phyloP scores from a whole-genome alignment of 2,329 filamentous ascomycete genomes.

The Curvularia lunata region DNA sequence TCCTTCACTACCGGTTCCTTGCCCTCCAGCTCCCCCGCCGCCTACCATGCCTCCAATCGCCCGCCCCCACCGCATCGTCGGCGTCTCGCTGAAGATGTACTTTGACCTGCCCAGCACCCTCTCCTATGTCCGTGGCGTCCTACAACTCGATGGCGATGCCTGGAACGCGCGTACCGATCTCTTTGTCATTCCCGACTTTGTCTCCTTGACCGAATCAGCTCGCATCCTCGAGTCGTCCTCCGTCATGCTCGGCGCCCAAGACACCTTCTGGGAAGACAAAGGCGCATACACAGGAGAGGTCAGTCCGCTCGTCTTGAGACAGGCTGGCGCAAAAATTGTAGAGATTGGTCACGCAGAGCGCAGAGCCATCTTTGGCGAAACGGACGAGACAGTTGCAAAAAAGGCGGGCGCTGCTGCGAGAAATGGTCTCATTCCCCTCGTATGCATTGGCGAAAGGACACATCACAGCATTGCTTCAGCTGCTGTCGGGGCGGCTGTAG shows the following conservation, averaged over 20 bases:
- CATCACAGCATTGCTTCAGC: slow-evolving; percentile 53
- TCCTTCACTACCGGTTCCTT: not conserved
- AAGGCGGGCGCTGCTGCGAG: slow-evolving; percentile 73
- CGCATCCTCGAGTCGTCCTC: slow-evolving; percentile 57
- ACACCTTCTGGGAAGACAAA: slow-evolving; percentile 71
- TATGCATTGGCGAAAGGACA: slow-evolving; percentile 79
- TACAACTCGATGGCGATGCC: slow-evolving; percentile 58
- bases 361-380: slow-evolving; percentile 73
- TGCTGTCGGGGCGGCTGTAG: slow-evolving; percentile 64
- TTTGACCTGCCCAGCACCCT: slow-evolving; percentile 70
- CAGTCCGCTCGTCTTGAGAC: slow-evolving; percentile 69
- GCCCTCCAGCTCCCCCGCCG: not conserved
- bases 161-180: slow-evolving; percentile 67
- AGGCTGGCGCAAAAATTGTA: slow-evolving; percentile 73
- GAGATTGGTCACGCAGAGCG: slow-evolving; percentile 85
- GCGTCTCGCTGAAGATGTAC: slow-evolving; percentile 81
- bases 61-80: slow-evolving; percentile 67
- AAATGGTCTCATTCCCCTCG: slow-evolving; percentile 75
- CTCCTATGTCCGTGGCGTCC: slow-evolving; percentile 54
- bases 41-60: slow-evolving; percentile 40
- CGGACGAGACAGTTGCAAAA: slow-evolving; percentile 68
- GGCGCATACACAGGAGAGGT: slow-evolving; percentile 82
- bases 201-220: slow-evolving; percentile 66
- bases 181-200: slow-evolving; percentile 79
- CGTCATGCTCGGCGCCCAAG: slow-evolving; percentile 75